These are phyloP conservation scores for Talaromyces sp. DNA, from an alignment of 2,329 filamentous ascomycete species.

Conservation along the genomic window DNA sequence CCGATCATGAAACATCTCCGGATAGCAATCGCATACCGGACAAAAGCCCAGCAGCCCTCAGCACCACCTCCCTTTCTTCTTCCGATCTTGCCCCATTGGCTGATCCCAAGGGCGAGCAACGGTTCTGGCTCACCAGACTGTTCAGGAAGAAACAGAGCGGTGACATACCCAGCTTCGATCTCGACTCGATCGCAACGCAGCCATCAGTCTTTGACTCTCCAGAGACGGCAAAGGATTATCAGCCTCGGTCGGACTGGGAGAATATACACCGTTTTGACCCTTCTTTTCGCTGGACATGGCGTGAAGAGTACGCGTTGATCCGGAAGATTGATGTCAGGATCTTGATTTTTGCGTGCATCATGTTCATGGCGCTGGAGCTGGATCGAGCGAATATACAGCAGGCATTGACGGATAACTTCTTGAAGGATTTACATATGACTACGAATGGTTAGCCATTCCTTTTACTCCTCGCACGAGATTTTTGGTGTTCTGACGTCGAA, in stretches of 20 bases:
- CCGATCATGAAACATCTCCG: background rate
- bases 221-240: constrained; percentile 21
- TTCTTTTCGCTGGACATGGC: constrained; percentile 37
- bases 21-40: background rate
- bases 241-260: constrained; percentile 39
- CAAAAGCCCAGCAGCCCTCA: background rate
- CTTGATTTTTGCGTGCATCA: background rate
- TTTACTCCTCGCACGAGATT: background rate
- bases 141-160: background rate
- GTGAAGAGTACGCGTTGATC: constrained; percentile 36
- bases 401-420: constrained; percentile 1
- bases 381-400: constrained; percentile 2
- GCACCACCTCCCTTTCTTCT: background rate
- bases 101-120: background rate
- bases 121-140: background rate
- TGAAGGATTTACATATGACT: background rate
- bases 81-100: background rate
- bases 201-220: constrained; percentile 4
- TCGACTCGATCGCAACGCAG: background rate
- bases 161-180: background rate
- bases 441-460: constrained; percentile 5
- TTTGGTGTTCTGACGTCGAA: background rate
- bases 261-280: constrained; percentile 45
- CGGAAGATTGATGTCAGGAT: constrained; percentile 17
- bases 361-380: constrained; percentile 3